Base-by-base conservation (phyloP, 2,329 filamentous ascomycete genomes). In the Neofusicoccum ribis region DNA sequence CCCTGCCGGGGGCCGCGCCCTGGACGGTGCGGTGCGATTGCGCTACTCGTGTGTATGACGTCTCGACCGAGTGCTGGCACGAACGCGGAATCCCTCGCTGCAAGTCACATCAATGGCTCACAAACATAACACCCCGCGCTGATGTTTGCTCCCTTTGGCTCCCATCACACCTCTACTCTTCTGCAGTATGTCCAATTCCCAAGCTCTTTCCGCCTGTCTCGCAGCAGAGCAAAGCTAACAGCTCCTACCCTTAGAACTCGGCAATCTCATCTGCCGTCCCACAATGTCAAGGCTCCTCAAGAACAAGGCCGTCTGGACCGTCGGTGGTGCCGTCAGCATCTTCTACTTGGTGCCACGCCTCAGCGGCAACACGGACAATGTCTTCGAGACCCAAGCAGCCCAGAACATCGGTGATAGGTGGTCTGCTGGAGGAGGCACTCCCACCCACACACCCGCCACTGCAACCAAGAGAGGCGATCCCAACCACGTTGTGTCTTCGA, bases 291-390 rank as follows among this genome's bases (percentile, higher is more conserved):
- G 37, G 5, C 27, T 62, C 27, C 41, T 66, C 39, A 66, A 15
- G 20, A 41, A 31, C 47, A 68, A 68, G 27, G 49, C 54, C 14
- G 47, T 63, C 46, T 62, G 61, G 47, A 34, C 6, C 31, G 47
- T 67, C 15, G 50, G 39, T 14, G 49, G 72, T 34, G 72, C 71
- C 60, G 71, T 74, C 15, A 74, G 76, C 65, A 73, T 77, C 67
- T 69, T 68, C 59, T 77, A 77, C 70, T 74, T 76, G 69, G 69
- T 76, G 60, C 71, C 72, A 67, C 76, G 76, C 73, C 71, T 74
- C 65, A 72, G 72, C 61, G 74, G 76, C 69, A 76, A 74, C 75
- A 76, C 74, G 71, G 73, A 74, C 62, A 75, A 77, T 67, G 73
- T 75, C 11, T 76, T 75, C 70, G 76, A 76, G 70, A 77, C 75